A percentile compares a stretch with the other conserved stretches of the same genome.
Conservation (phyloP, 1,139 yeast species). For the Yamadazyma friedrichii region DNA sequence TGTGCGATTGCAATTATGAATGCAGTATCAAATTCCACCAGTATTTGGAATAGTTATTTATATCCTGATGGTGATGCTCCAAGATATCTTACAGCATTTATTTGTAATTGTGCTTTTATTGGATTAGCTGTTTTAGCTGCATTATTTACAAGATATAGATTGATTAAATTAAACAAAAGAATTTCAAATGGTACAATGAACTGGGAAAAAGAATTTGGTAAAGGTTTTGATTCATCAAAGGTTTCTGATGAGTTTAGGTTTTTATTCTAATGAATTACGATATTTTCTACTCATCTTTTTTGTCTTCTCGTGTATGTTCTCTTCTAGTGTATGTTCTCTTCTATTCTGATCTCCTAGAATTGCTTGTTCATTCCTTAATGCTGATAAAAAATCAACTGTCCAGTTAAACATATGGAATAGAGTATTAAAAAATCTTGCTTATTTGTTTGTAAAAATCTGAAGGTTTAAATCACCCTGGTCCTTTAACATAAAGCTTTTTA, state of each 20-base stretch:
- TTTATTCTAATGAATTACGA: conserved; percentile 18
- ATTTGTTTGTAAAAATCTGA: no score
- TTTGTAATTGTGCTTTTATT: conserved; percentile 49
- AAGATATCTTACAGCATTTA: conserved; percentile 43
- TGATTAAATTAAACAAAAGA: conserved; percentile 38
- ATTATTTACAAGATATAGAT: conserved; percentile 36
- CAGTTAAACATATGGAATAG: no score
- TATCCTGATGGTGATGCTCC: conserved; percentile 45
- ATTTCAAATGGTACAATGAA: conserved; percentile 48
- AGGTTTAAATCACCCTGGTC: no score
- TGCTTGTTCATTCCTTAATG: no score
- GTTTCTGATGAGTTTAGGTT: conserved; percentile 46
- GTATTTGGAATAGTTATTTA: conserved; percentile 53
- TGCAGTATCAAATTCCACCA: conserved; percentile 51
- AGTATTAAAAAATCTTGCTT: no score
- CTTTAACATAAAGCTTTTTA: no score
- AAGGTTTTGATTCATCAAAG: conserved; percentile 43
- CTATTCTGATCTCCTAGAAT: no score
- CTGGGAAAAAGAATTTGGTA: conserved; percentile 52
- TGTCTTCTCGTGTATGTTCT: no score
- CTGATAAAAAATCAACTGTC: no score
- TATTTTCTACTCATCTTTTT: no score
- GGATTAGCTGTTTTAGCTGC: conserved; percentile 41
- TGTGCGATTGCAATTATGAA: conserved; percentile 53
- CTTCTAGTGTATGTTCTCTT: no score